Conservation (phyloP, 768 basidiomycete genomes). For the Neoboletus subvelutipes region DNA sequence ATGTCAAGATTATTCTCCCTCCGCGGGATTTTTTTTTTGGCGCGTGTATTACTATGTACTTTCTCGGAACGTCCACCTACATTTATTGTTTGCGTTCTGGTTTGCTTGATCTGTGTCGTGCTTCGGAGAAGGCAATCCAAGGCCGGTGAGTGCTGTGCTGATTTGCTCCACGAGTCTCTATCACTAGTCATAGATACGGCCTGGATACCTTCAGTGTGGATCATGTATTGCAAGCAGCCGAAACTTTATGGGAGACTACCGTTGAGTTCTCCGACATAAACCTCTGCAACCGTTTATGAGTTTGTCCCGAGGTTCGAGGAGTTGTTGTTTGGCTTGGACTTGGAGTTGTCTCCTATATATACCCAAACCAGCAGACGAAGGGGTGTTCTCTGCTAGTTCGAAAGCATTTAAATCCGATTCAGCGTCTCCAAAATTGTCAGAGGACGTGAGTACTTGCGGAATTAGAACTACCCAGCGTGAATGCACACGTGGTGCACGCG, state of each 20-base stretch:
- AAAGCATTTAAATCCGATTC: background rate
- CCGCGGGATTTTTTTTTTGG: background rate
- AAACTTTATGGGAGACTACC: background rate
- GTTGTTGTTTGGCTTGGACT: background rate
- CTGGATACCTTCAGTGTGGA: background rate
- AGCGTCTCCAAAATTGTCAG: background rate
- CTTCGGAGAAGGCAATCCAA: background rate
- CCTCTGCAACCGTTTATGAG: background rate
- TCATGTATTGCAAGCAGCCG: background rate
- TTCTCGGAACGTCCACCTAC: background rate
- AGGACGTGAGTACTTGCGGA: background rate
- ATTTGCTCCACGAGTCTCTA: background rate
- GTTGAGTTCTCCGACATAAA: background rate
- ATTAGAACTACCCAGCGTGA: background rate
- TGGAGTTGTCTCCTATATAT: background rate
- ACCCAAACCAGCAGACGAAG: background rate
- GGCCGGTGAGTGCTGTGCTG: background rate
- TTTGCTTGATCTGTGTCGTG: background rate
- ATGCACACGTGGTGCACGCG: background rate
- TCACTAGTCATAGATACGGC: background rate
- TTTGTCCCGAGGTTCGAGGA: background rate
- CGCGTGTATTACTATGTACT: background rate
- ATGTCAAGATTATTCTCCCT: background rate
- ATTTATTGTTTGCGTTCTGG: background rate
- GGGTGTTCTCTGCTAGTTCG: background rate